Evolutionary conservation across 768 basidiomycete species (phyloP).

Genomic region (Russula brevipes): DNA sequence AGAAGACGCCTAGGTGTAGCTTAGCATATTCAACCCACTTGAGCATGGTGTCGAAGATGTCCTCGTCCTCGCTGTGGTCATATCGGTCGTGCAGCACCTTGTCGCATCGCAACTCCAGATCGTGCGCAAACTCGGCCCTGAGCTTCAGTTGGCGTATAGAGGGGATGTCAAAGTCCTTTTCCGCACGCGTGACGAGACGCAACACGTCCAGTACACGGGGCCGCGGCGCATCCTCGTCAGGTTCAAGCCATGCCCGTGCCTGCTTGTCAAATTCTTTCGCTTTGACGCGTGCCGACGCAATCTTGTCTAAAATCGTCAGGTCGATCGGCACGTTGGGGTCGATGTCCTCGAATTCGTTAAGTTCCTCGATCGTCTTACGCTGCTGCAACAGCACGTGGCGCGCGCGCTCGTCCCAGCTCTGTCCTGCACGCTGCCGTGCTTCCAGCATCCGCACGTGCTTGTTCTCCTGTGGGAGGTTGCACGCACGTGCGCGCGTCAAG

Average conservation of each 20-base stretch:
- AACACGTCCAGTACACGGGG: slow-evolving; percentile 67
- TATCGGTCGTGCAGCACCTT: slow-evolving; percentile 63
- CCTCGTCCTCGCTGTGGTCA: slow-evolving; percentile 48
- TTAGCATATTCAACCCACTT: slow-evolving; percentile 71
- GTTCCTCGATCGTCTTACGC: slow-evolving; percentile 67
- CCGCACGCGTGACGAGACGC: slow-evolving; percentile 61
- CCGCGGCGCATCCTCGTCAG: slow-evolving; percentile 48
- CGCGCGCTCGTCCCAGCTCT: slow-evolving; percentile 73
- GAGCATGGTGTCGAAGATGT: slow-evolving; percentile 66
- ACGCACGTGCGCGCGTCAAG: slow-evolving; percentile 62
- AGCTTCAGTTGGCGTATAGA: slow-evolving; percentile 61
- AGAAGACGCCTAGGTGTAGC: slow-evolving; percentile 68
- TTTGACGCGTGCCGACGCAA: slow-evolving; percentile 59
- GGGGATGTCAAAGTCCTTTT: slow-evolving; percentile 71
- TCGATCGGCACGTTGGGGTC: slow-evolving; percentile 68
- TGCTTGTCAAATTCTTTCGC: slow-evolving; percentile 79
- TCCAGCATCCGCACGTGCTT: slow-evolving; percentile 59
- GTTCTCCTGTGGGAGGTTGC: slow-evolving; percentile 61
- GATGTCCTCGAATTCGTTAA: slow-evolving; percentile 65
- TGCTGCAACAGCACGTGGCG: slow-evolving; percentile 60
- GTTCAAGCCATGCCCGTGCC: slow-evolving; percentile 62
- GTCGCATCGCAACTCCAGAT: slow-evolving; percentile 72
- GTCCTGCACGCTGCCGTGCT: slow-evolving; percentile 59
- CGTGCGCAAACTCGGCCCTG: slow-evolving; percentile 69
- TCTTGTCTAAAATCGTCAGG: slow-evolving; percentile 54